Percentiles rank a stretch among this genome's conserved stretches.
These are phyloP conservation scores for Durio zibethinus DNA, from an alignment of 345 rosid genomes.

Conservation along the genomic window DNA sequence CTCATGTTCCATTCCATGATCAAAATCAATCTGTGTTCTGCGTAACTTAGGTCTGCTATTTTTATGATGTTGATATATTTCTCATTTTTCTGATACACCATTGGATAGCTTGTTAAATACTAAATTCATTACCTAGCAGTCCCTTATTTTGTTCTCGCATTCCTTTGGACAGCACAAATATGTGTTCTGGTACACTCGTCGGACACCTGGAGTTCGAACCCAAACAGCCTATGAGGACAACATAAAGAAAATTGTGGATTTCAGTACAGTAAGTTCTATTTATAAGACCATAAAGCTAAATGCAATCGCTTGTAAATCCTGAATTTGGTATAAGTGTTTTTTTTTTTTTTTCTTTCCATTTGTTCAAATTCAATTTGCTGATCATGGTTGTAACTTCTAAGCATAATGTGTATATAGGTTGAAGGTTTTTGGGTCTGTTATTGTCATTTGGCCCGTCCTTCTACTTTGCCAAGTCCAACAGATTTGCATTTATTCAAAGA, in stretches of 20 bases:
- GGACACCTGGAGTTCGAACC: slow-evolving; percentile 82
- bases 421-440: slow-evolving; percentile 92
- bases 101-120: slow-evolving; percentile 1
- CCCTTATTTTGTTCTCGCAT: slow-evolving; percentile 14
- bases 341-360: no score
- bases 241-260: slow-evolving; percentile 88
- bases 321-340: neutral
- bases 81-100: neutral
- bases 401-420: slow-evolving; percentile 43
- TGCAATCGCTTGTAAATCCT: neutral
- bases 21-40: neutral
- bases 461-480: slow-evolving; percentile 79
- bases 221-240: slow-evolving; percentile 95
- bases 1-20: neutral
- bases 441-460: slow-evolving; percentile 89
- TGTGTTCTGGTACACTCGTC: slow-evolving; percentile 95
- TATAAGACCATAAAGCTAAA: neutral
- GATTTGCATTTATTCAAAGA: slow-evolving; percentile 86
- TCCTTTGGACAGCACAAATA: slow-evolving; percentile 66
- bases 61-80: neutral
- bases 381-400: neutral
- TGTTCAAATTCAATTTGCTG: slow-evolving; percentile 9
- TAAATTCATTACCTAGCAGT: neutral
- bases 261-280: slow-evolving; percentile 68
- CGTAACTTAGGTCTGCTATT: neutral